Evolutionary conservation across 2,329 filamentous ascomycete genomes (phyloP), one percentile per base, ranked within the genome.

Genomic region (Pseudopyrenochaeta lycopersici): DNA sequence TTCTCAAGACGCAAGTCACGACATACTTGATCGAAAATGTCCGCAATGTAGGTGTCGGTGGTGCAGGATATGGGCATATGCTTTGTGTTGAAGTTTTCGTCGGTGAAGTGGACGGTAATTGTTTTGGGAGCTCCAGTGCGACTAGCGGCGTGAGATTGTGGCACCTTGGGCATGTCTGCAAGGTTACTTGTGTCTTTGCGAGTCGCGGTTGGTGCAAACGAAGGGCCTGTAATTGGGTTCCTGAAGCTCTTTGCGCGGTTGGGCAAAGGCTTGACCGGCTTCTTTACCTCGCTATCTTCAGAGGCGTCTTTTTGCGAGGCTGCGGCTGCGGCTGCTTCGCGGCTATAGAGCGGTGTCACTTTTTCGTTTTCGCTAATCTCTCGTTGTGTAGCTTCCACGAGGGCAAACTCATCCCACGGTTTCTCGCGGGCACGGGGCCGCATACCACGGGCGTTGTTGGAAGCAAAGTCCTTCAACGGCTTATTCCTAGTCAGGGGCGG

Each of bases 1-100:
- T 92, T 92, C 72, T 95, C 91, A 0, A 95, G 80, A 52, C 90
- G 87, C 38, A 92, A 83, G 74, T 90, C 91, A 36, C 88, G 85
- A 72, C 91, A 95, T 2, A 91, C 88, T 60, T 87, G 82, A 68
- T 94, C 90, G 46, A 94, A 86, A 23, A 95, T 86, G 72, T 95
- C 90, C 38, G 89, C 90, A 39, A 95, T 85, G 71, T 93, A 95
- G 27, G 88, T 94, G 63, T 94, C 90, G 0, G 90, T 92, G 0
- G 89, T 93, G 40, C 91, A 90, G 57, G 90, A 87, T 15, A 93
- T 78, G 1, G 87, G 88, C 20, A 91, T 84, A 78, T 88, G 86
- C 67, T 89, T 88, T 0, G 78, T 78, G n/a, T 89, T 88, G 41
- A 90, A 86, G 7, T 89, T 83, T 5, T 86, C 81, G 68, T 92